Percentiles rank a stretch among this genome's conserved stretches.
These are phyloP conservation scores for Tribonema minus DNA, from an alignment of 108 stramenopile species.

Conservation along the genomic window DNA sequence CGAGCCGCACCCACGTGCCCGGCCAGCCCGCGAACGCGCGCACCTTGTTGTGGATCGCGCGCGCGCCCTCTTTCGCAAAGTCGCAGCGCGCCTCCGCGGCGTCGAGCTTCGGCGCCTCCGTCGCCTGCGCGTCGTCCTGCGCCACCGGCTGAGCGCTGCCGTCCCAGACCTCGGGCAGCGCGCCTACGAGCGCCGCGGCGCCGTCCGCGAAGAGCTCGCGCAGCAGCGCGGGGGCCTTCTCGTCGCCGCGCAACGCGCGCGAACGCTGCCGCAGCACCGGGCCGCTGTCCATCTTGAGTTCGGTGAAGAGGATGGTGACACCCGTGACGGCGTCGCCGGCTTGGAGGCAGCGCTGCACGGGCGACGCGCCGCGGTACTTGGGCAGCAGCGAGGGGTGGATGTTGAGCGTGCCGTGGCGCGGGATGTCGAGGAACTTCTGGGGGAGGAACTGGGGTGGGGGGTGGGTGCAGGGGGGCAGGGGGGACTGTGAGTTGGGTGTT, in stretches of 20 bases:
- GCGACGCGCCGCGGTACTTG: constrained; percentile 87
- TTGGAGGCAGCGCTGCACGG: constrained; percentile 85
- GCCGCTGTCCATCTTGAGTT: constrained; percentile 93
- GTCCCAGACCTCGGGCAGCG: constrained; percentile 65
- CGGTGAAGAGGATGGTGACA: constrained; percentile 87
- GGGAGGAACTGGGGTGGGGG: constrained; percentile 43
- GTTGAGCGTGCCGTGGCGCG: constrained; percentile 81
- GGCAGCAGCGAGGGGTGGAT: constrained; percentile 94
- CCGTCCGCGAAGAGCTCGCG: constrained; percentile 81
- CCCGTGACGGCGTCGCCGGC: constrained; percentile 76
- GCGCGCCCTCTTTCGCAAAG: constrained; percentile 65
- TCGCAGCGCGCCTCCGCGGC: constrained; percentile 45
- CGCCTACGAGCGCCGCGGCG: constrained; percentile 69
- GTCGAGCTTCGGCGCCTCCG: constrained; percentile 75
- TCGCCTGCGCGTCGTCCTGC: constrained; percentile 76
- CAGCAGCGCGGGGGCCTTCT: constrained; percentile 76
- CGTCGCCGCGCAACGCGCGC: constrained; percentile 65
- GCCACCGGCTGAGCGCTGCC: constrained; percentile 6
- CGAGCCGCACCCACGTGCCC: constrained; percentile 71
- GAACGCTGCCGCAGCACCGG: constrained; percentile 75
- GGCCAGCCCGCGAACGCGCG: constrained; percentile 93
- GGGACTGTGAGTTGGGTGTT: too few species aligned
- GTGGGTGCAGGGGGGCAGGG: too few species aligned
- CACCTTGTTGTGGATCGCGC: constrained; percentile 73
- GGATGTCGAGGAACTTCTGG: constrained; percentile 78